Base-by-base conservation (phyloP, 352 stramenopile species). In the Pythium phragmiticola region DNA sequence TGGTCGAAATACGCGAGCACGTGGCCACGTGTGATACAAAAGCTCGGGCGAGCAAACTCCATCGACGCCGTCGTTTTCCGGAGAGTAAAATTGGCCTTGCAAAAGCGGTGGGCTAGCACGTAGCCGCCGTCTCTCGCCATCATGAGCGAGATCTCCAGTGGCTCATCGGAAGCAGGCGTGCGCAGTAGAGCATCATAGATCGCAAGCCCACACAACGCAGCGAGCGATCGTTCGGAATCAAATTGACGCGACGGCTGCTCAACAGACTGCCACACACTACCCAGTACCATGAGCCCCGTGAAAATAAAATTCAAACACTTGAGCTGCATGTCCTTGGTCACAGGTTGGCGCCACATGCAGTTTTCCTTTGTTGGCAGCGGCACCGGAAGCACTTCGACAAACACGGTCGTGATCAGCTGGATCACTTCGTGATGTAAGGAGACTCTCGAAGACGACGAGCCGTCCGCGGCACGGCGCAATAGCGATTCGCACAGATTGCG, bases 391-490 rank as follows among this genome's bases (percentile, higher is more conserved):
- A 95, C 83, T 64, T 96, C 86, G 6, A 92, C 83, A 42, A 96
- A 77, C 12, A 95, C 54, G 37, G 68, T 88, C 34, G 84, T 92
- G 48, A 97, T 74, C 28, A 96, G 72, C 39, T 95, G 87, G 48
- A 95, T 93, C 30, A 94, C 84, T 86, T 97, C 82, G 41, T 95
- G 78, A 56, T 97, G 89, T 39, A 97, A 70, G 2, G 85, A 88
- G 19, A 97, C 75, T n/a, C 86, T 83, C 37, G 87, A 96, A n/a
- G 89, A 97, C 7, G 86, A 96, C 11, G 89, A 97, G 7, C 88
- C 88, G 48, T 96, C 89, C 4, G 83, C 84, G 17, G 87, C 87
- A 60, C 89, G 80, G 49, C 84, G 79, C 11, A 96, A 63, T 16
- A 97, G 68, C 17, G 82, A 85, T 50, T 94, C 84, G 50, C 88